A percentile compares a stretch with the other conserved stretches of the same genome.
Conservation (phyloP, 2,329 filamentous ascomycete species). For the Thielaviopsis cerberus region DNA sequence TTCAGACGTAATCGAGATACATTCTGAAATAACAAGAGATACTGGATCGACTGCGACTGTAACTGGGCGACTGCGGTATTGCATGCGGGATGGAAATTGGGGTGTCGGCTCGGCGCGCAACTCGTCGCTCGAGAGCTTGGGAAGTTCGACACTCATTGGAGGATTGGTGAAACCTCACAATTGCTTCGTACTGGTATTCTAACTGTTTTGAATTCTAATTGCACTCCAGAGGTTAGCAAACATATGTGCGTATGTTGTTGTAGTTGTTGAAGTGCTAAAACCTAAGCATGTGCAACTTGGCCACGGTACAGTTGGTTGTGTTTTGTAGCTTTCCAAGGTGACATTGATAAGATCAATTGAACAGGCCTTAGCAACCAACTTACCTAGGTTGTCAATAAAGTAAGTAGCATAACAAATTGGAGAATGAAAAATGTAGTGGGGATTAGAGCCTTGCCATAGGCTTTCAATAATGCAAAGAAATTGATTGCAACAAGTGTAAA, state of each 20-base stretch:
- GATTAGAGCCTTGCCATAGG: neutral
- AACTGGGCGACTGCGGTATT: constrained; percentile 42
- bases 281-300: constrained; percentile 10
- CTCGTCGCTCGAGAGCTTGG: constrained; percentile 4
- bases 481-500: neutral
- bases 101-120: constrained; percentile 2
- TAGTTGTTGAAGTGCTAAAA: neutral
- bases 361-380: no score
- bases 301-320: constrained; percentile 7
- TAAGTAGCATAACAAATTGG: neutral
- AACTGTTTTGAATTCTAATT: neutral
- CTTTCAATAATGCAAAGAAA: neutral
- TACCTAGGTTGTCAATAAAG: neutral
- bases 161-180: neutral
- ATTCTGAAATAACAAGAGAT: constrained; percentile 91
- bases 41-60: constrained; percentile 79
- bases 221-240: neutral
- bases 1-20: constrained; percentile 91
- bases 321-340: neutral
- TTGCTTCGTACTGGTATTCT: neutral
- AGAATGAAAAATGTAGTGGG: neutral
- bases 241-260: neutral
- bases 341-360: neutral
- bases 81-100: constrained; percentile 27
- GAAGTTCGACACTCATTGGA: constrained; percentile 3